These are phyloP conservation scores for Coix lacrymajobi DNA, from an alignment of 176 grass and related monocot species.

Conservation along the genomic window DNA sequence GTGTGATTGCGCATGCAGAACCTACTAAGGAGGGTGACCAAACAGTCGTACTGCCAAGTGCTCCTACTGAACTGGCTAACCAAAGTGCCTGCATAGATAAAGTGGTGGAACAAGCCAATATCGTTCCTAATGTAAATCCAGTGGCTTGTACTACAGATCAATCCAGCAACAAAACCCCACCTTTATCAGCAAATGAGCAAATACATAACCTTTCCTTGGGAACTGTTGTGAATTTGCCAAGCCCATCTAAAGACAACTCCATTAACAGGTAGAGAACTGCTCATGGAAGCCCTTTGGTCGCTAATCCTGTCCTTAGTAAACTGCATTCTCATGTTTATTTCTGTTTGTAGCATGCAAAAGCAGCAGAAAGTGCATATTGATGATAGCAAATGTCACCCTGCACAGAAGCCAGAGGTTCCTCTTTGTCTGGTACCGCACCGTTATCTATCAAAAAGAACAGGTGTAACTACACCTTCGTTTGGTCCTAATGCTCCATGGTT, in stretches of 20 bases:
- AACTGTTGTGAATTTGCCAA: not conserved
- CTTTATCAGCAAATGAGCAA: constrained; percentile 5
- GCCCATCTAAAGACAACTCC: not conserved
- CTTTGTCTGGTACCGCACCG: constrained; percentile 34
- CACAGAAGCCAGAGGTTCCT: constrained; percentile 17
- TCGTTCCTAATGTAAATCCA: constrained; percentile 11
- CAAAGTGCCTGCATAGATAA: not conserved
- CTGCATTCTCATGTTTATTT: constrained; percentile 3
- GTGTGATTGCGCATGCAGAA: constrained; percentile 18
- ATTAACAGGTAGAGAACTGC: constrained; percentile 25
- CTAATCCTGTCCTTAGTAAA: not conserved
- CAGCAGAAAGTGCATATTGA: constrained; percentile 27
- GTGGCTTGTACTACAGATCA: not conserved
- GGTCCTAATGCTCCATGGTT: not conserved
- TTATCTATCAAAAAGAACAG: not conserved
- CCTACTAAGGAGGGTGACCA: not conserved
- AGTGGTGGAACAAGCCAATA: not conserved
- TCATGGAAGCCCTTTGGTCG: not conserved
- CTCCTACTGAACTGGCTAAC: not conserved
- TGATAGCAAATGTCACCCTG: not conserved
- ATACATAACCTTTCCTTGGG: constrained; percentile 30
- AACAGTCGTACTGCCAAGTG: not conserved
- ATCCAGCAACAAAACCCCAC: not conserved
- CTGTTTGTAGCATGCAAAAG: constrained; percentile 20
- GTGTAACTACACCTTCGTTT: not conserved